Evolutionary conservation across 2,329 filamentous ascomycete genomes (phyloP), one percentile per base, ranked within the genome.

Genomic region (Diplodia seriata): DNA sequence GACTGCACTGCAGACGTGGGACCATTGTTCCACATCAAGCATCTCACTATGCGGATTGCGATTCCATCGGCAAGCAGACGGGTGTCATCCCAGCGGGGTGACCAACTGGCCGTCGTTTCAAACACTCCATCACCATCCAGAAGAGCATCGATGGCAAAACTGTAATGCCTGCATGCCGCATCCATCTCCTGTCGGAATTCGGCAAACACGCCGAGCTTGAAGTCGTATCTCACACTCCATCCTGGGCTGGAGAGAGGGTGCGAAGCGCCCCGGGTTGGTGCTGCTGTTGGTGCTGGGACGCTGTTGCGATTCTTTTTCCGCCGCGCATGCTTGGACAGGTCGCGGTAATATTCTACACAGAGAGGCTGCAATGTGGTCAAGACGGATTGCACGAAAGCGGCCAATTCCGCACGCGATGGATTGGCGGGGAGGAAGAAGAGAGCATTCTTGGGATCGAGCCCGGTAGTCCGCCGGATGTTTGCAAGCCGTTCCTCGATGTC

Each of bases 151-250:
- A 98, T 94, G 4, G 93, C 93, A 76, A 90, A 90, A 75, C 95
- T 92, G 73, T 94, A 97, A 65, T 92, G 93, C 53, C 93, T 88
- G 74, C 92, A 85, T 0, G 95, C 93, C 26, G 88, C 89, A 75
- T 97, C 94, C 85, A 94, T 92, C 77, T 98, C 95, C 75, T 96
- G 92, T 9, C 95, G 88, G 72, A 97, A 97, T 75, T 98, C 94
- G 33, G 94, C 92, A 75, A 98, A 92, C 0, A 97, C 84, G 7
- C 90, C 94, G 20, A 94, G 85, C 77, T 99, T 99, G 81, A 97
- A 93, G 75, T 99, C 94, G 78, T 97, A 97, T 18, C 94, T 90
- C 65, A 96, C 90, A 74, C 93, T 93, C 95, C 94, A 99, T 3
- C 92, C 94, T 51, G 93, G 89, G 11, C 90, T 83, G 1, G 93